Evolutionary conservation across 768 basidiomycete species (phyloP), one percentile per base, ranked within the genome.

Genomic region (Suillus luteus): DNA sequence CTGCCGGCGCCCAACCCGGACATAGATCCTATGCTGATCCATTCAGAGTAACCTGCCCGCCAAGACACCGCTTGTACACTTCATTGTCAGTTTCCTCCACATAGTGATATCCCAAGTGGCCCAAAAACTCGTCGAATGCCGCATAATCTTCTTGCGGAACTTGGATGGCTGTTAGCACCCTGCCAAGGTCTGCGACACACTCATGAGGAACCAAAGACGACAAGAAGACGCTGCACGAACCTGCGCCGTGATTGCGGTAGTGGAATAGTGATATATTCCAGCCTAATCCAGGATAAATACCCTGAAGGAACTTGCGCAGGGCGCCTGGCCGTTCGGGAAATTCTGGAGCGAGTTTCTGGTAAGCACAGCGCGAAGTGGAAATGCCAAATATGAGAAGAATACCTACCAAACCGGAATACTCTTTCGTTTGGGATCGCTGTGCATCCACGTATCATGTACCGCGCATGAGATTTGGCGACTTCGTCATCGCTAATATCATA

Each of bases 211-310:
- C 57, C 27, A 19, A 59, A 35, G 57, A 60, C 15, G 24, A 24
- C 10, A 14, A 41, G 62, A 62, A 43, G 38, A 38, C 19, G 51
- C 59, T 41, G 37, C 38, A 81, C 89, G 64, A 68, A 93, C 96
- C 96, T 72, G 91, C 94, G 37, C 97, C 97, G 64, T 99, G 96
- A 74, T 99, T 98, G 62, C 97, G 85, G 76, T 99, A 99, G 75
- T 99, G 97, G 80, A 99, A 99, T 67, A 99, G 75, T 1, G 95
- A 91, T 57, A 99, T 93, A 75, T 96, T 98, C 95, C 96, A 98
- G 31, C 88, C 89, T 58, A 40, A n/a, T 19, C 57, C 57, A 22
- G 84, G 79, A 38, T 90, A 90, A 52, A 99, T 73, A 3, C 91
- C 92, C 35, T 88, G 81, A 64, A 99, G 81, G 81, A 99, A 99